Percentiles rank a stretch among this genome's conserved stretches.
These are phyloP conservation scores for Alisma plantagoaquatica DNA, from an alignment of 106 monocot species.

Conservation along the genomic window DNA sequence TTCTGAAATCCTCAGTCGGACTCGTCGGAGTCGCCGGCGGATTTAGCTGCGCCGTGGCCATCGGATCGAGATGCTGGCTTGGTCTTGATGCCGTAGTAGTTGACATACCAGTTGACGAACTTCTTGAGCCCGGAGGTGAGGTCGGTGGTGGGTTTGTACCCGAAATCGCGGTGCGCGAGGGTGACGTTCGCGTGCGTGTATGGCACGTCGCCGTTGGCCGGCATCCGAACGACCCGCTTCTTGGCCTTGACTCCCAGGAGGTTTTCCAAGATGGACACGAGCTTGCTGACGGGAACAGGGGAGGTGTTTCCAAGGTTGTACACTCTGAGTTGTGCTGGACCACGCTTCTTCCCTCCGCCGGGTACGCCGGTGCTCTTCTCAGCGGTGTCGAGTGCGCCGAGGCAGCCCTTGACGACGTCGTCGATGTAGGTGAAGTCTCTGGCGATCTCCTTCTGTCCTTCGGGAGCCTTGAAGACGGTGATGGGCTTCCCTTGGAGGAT, in stretches of 20 bases:
- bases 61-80: too few species aligned
- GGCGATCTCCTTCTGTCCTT: constrained; percentile 13
- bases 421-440: constrained; percentile 22
- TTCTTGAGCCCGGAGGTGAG: constrained; percentile 39
- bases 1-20: too few species aligned
- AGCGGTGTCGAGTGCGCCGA: constrained; percentile 18
- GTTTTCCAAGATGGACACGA: constrained; percentile 47
- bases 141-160: constrained; percentile 53
- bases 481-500: constrained; percentile 13
- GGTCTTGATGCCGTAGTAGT: constrained; percentile 10
- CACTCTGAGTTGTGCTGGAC: constrained; percentile 42
- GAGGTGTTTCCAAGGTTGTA: constrained; percentile 36
- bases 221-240: constrained; percentile 50
- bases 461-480: constrained; percentile 4
- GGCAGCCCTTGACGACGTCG: constrained; percentile 17
- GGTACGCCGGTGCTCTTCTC: constrained; percentile 21
- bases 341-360: constrained; percentile 39
- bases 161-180: constrained; percentile 40
- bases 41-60: too few species aligned
- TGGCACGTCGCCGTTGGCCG: constrained; percentile 60
- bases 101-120: constrained; percentile 61
- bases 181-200: constrained; percentile 68
- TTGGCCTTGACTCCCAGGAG: constrained; percentile 45
- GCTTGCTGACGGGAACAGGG: constrained; percentile 40
- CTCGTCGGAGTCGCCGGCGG: background rate